Conservation (phyloP, 371 early-diverging fungal genomes). For the Circinella minor region DNA sequence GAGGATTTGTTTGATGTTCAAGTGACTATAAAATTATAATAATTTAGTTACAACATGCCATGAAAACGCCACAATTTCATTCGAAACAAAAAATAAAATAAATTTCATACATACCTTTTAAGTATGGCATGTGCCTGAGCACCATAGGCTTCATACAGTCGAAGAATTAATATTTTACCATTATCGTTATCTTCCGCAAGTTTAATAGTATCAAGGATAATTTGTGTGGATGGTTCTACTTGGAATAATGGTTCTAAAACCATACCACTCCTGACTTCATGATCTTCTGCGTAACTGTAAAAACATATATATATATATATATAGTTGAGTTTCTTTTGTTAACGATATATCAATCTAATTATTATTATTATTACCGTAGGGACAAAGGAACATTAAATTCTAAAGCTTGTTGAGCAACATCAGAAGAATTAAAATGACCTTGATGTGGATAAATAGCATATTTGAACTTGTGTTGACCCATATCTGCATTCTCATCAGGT, state of each 20-base stretch:
- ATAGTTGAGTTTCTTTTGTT: neutral
- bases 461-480: conserved; percentile 81
- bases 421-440: conserved; percentile 74
- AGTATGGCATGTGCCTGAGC: conserved; percentile 73
- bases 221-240: conserved; percentile 47
- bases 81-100: neutral
- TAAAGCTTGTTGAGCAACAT: conserved; percentile 85
- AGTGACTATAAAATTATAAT: conserved; percentile 22
- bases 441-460: conserved; percentile 92
- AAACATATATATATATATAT: no score
- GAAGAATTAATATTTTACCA: conserved; percentile 64
- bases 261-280: conserved; percentile 4
- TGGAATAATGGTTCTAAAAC: conserved; percentile 31
- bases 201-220: conserved; percentile 90
- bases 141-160: conserved; percentile 94
- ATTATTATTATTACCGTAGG: conserved; percentile 47
- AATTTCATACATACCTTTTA: conserved; percentile 50
- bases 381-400: conserved; percentile 87
- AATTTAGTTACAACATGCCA: no score
- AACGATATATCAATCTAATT: neutral
- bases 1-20: conserved; percentile 38
- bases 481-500: conserved; percentile 70
- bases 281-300: conserved; percentile 4
- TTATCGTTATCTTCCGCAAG: conserved; percentile 73
- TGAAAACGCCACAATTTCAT: no score